Conservation (phyloP, 306 rosid species). For the Ammopiptanthus mongolicus region DNA sequence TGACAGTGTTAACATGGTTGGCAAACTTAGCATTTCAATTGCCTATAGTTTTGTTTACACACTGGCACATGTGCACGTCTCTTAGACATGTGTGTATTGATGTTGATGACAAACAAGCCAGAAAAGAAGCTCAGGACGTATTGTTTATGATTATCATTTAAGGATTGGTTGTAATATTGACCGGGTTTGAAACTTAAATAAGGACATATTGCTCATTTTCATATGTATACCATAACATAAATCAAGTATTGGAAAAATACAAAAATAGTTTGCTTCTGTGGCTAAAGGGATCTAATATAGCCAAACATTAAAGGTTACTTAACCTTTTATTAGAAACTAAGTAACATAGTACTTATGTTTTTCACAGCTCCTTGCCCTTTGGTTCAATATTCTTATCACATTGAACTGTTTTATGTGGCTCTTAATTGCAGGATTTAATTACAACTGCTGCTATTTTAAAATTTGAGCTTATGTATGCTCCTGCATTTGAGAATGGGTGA, state of each 20-base stretch:
- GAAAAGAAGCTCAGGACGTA: background rate
- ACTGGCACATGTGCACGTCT: background rate
- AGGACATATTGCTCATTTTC: background rate
- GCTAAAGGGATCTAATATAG: background rate
- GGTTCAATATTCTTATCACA: background rate
- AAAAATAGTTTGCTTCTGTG: background rate
- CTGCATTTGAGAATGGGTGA: conserved; percentile 60
- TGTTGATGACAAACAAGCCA: background rate
- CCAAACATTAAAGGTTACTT: background rate
- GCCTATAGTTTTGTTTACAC: background rate
- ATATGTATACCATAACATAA: background rate
- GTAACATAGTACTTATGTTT: background rate
- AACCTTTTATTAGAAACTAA: background rate
- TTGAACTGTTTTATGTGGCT: conserved; percentile 12
- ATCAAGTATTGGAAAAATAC: background rate
- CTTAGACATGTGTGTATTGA: background rate
- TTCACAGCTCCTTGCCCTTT: background rate
- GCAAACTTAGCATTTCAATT: background rate
- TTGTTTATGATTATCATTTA: background rate
- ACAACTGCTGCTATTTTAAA: conserved; percentile 71
- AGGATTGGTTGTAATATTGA: background rate
- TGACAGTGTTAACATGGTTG: background rate
- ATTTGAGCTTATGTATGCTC: conserved; percentile 88
- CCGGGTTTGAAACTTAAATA: background rate
- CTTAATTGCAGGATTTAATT: conserved; percentile 58